phyloP scores from a whole-genome alignment of 2,329 filamentous ascomycete species.

The Cordyceps pruinosa region DNA sequence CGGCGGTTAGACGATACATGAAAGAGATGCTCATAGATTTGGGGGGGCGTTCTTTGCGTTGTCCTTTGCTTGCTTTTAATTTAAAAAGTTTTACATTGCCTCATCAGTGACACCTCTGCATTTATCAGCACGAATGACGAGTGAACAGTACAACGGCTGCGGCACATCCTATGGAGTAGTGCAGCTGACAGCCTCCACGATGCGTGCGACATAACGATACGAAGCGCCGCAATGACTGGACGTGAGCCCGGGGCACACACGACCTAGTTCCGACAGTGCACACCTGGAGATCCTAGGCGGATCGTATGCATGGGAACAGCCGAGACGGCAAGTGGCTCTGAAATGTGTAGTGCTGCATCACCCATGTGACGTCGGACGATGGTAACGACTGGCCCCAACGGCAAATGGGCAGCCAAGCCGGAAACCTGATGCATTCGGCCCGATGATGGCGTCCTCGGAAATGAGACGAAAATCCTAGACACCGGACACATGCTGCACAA shows the following conservation, averaged over 20 bases:
- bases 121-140: too few species aligned
- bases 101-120: not conserved
- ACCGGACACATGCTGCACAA: not conserved
- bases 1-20: constrained; percentile 31
- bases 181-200: too few species aligned
- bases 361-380: not conserved
- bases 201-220: too few species aligned
- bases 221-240: too few species aligned
- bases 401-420: not conserved
- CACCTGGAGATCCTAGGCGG: too few species aligned
- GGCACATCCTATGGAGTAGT: too few species aligned
- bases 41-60: constrained; percentile 8
- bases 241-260: too few species aligned
- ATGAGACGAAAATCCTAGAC: too few species aligned
- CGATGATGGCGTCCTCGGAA: not conserved
- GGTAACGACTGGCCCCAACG: not conserved
- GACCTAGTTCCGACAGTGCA: not conserved
- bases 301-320: not conserved
- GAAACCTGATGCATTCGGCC: not conserved
- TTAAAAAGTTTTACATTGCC: not conserved
- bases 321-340: not conserved
- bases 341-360: not conserved
- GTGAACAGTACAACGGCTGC: not conserved
- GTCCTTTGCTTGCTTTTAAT: not conserved
- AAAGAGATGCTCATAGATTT: constrained; percentile 5